Evolutionary conservation across 768 basidiomycete species (phyloP), one percentile per base, ranked within the genome.

Genomic region (Boletus barrowsii): DNA sequence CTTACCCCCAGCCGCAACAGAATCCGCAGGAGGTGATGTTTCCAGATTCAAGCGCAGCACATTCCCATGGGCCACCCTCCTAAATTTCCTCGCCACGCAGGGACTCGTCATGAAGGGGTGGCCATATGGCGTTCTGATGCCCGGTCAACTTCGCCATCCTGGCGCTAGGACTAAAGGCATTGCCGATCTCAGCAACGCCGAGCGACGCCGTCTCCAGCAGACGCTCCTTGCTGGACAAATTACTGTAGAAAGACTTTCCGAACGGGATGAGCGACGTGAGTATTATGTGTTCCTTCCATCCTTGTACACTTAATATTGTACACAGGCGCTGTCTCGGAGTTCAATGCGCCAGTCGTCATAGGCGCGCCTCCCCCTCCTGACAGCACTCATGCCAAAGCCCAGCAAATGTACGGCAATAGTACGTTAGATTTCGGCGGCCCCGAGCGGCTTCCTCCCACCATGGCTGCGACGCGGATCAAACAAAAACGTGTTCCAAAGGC

Each of bases 381-480:
- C n/a, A 48, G 54, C 11, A 4, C 0, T 18, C 42, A 11, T 4
- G 11, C 37, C 15, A 49, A 35, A 17, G 54, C 48, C 29, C 42
- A 14, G 30, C 48, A 49, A 35, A 55, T 55, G 42, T 55, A 55
- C 5, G 48, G 42, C 22, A 35, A 55, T 41, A 10, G 36, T 7
- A 40, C 37, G 3, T n/a, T 44, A 2, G 48, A 55, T 24, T 44
- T 45, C 5, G 30, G 17, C 10, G 48, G 54, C 10, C 48, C 54
- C 3, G 48, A 39, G 4, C 39, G 22, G 1, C 48, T 55, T n/a
- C 30, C 54, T 45, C 22, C 43, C 26, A 41, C 15, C 8, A 35
- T 2, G 10, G 43, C 24, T 9, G 54, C 26, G 2, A 49, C 35
- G 4, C 9, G 35, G 42, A 54, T 48, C 15, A 55, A 55, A 40